These are phyloP conservation scores for Magnusiomyces paraingens DNA, from an alignment of 1,139 yeast species.

Conservation along the genomic window DNA sequence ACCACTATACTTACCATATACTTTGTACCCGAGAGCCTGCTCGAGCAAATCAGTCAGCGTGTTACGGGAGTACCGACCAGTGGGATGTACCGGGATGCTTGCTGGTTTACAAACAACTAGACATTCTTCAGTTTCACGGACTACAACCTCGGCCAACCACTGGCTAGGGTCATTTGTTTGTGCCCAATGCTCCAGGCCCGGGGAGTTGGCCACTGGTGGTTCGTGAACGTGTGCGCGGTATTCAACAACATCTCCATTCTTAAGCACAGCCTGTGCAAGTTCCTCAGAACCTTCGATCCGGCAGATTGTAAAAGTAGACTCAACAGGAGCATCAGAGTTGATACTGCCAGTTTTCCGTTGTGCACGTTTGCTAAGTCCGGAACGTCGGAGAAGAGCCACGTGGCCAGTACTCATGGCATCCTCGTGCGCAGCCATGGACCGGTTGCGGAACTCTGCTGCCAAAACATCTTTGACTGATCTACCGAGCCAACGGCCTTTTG, in stretches of 20 bases:
- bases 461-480: constrained; percentile 8
- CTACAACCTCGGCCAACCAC: not conserved
- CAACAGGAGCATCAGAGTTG: not conserved
- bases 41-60: constrained; percentile 18
- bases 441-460: not conserved
- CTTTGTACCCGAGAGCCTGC: constrained; percentile 18
- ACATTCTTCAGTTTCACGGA: constrained; percentile 6
- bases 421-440: not conserved
- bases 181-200: not conserved
- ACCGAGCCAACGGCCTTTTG: constrained; percentile 14
- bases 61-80: constrained; percentile 13
- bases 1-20: constrained; percentile 17
- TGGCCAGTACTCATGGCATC: not conserved
- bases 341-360: not conserved
- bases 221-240: constrained; percentile 13
- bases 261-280: not conserved
- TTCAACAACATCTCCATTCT: constrained; percentile 7
- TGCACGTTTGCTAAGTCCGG: not conserved
- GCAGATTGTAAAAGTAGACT: no score
- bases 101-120: constrained; percentile 15
- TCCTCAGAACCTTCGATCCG: not conserved
- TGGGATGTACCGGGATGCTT: constrained; percentile 16
- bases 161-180: not conserved
- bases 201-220: constrained; percentile 10
- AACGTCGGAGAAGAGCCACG: not conserved